These are phyloP conservation scores for Tetracladium maxilliforme DNA, from an alignment of 2,329 filamentous ascomycete species.

Conservation along the genomic window DNA sequence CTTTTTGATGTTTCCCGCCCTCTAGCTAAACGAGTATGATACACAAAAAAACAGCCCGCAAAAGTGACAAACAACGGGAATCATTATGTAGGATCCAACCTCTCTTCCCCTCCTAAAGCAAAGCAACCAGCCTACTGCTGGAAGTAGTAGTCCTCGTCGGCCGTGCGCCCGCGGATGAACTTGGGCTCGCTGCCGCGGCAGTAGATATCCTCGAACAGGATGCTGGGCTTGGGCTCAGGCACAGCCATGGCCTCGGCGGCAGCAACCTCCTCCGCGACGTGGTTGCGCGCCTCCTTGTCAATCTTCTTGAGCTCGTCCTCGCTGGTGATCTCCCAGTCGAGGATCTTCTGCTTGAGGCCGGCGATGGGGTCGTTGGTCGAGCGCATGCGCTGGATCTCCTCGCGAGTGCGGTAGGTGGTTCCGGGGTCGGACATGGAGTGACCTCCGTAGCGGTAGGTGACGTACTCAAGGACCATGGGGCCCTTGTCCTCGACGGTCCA, in stretches of 20 bases:
- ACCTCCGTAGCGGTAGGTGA: constrained; percentile 97
- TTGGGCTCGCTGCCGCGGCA: constrained; percentile 74
- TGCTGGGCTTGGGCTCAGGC: constrained; percentile 66
- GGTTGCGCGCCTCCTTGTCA: constrained; percentile 80
- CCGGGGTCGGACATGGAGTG: constrained; percentile 99
- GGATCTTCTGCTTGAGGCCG: constrained; percentile 92
- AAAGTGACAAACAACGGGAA: no score
- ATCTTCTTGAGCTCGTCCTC: constrained; percentile 95
- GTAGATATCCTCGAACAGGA: constrained; percentile 95
- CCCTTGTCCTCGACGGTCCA: constrained; percentile 74
- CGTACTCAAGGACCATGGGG: constrained; percentile 93
- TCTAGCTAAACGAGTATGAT: no score
- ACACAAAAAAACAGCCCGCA: no score
- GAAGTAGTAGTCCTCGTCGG: constrained; percentile 78
- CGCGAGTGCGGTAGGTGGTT: constrained; percentile 96
- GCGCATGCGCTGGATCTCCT: constrained; percentile 99
- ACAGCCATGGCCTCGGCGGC: constrained; percentile 75
- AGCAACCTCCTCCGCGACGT: constrained; percentile 82
- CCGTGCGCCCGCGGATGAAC: constrained; percentile 74
- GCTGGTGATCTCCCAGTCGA: constrained; percentile 82
- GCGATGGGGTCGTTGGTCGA: constrained; percentile 97
- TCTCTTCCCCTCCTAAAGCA: no score
- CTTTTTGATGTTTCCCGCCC: no score
- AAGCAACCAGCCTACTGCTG: constrained; percentile 9
- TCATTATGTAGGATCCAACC: no score